phyloP scores from a whole-genome alignment of 768 basidiomycete species.

The Austroboletus eburneus region DNA sequence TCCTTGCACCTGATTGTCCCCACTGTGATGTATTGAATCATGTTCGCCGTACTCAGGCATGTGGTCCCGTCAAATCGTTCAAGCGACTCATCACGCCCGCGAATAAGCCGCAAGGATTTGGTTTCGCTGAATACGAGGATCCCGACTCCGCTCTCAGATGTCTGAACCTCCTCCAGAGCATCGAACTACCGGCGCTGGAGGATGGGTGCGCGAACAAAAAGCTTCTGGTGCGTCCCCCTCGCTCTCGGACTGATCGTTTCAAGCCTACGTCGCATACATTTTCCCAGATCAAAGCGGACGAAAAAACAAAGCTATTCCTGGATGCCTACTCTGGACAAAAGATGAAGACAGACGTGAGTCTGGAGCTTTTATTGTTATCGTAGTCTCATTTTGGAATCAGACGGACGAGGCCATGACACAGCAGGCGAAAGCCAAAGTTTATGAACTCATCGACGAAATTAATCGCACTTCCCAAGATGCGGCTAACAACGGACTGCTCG shows the following conservation, averaged over 20 bases:
- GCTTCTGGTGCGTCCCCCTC: conserved; percentile 55
- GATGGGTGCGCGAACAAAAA: conserved; percentile 60
- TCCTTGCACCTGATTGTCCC: background rate
- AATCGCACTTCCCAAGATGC: conserved; percentile 70
- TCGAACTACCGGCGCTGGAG: conserved; percentile 59
- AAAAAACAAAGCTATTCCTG: conserved; percentile 85
- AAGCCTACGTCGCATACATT: conserved; percentile 37
- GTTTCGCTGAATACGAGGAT: conserved; percentile 94
- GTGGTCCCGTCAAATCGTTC: conserved; percentile 85
- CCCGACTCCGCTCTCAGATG: conserved; percentile 87
- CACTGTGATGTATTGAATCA: background rate
- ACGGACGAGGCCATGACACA: conserved; percentile 63
- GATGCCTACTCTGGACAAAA: conserved; percentile 81
- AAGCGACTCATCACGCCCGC: conserved; percentile 90
- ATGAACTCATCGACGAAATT: conserved; percentile 65
- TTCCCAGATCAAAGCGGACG: conserved; percentile 86
- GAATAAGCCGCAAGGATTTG: conserved; percentile 94
- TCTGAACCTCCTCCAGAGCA: conserved; percentile 56
- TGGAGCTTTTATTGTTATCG: background rate
- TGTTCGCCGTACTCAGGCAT: conserved; percentile 54
- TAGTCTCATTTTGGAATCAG: conserved; percentile 35
- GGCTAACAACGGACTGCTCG: conserved; percentile 66
- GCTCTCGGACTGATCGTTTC: conserved; percentile 9
- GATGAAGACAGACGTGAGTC: conserved; percentile 76
- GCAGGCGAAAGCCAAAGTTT: conserved; percentile 61